A percentile compares a stretch with the other conserved stretches of the same genome.
phyloP scores from a whole-genome alignment of 2,329 filamentous ascomycete species.

The Neofusicoccum laricinum region DNA sequence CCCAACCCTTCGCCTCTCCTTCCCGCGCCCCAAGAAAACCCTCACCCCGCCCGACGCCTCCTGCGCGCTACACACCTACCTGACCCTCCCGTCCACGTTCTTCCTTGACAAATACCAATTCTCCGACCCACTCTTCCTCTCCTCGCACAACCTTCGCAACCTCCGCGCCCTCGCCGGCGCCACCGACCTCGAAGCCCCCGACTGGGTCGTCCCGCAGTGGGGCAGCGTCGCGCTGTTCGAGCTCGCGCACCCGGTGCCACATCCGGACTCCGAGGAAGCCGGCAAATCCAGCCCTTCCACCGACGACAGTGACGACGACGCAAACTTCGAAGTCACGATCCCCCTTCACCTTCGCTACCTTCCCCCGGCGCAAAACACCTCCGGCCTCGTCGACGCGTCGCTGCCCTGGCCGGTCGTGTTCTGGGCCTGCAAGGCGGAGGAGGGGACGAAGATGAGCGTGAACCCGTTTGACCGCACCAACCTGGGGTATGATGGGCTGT shows the following conservation, averaged over 20 bases:
- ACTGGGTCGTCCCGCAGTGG: conserved; percentile 74
- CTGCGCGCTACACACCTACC: conserved; percentile 74
- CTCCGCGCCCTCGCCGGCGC: conserved; percentile 69
- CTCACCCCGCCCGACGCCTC: conserved; percentile 47
- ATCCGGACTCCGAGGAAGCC: background rate
- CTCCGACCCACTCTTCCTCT: conserved; percentile 69
- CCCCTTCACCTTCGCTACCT: conserved; percentile 87
- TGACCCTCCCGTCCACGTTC: conserved; percentile 76
- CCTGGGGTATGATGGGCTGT: conserved; percentile 81
- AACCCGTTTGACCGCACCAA: conserved; percentile 85
- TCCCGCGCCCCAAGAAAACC: conserved; percentile 48
- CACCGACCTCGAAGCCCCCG: conserved; percentile 86
- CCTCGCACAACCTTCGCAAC: conserved; percentile 72
- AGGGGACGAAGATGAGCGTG: conserved; percentile 63
- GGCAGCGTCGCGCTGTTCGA: conserved; percentile 76
- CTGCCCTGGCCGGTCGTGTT: conserved; percentile 82
- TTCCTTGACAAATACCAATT: conserved; percentile 91
- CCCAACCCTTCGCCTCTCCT: conserved; percentile 68
- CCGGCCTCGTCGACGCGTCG: conserved; percentile 42
- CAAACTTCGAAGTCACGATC: conserved; percentile 64
- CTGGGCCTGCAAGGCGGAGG: conserved; percentile 76
- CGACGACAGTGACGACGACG: conserved; percentile 27
- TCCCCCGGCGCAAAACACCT: conserved; percentile 54
- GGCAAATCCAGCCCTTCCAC: too few relatives aligned
- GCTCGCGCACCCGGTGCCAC: conserved; percentile 55